A percentile compares a stretch with the other conserved stretches of the same genome.
phyloP scores from a whole-genome alignment of 306 rosid genomes.

The Trifolium subterraneum region DNA sequence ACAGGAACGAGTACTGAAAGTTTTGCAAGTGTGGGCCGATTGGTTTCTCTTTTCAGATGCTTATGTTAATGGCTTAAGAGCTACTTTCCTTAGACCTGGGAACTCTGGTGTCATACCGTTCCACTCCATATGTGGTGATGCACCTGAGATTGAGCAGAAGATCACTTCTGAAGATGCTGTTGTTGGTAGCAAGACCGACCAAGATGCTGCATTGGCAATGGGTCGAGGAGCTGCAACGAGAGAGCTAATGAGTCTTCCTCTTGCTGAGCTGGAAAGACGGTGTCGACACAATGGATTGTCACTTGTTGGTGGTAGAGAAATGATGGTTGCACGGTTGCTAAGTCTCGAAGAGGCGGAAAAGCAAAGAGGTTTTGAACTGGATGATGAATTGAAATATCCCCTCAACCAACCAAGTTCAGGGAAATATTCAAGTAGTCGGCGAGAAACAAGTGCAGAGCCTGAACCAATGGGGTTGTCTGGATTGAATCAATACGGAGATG shows the following conservation, averaged over 20 bases:
- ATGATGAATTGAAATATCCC: conserved; percentile 79
- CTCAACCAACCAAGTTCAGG: conserved; percentile 72
- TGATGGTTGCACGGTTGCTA: conserved; percentile 91
- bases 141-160: conserved; percentile 85
- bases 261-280: conserved; percentile 92
- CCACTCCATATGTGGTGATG: conserved; percentile 90
- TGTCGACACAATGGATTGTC: conserved; percentile 99
- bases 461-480: conserved; percentile 71
- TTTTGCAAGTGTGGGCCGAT: conserved; percentile 98
- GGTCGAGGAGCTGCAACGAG: conserved; percentile 92
- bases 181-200: conserved; percentile 69
- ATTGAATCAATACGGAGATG: conserved; percentile 69
- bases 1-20: conserved; percentile 95
- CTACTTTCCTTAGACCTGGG: conserved; percentile 89
- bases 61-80: conserved; percentile 93
- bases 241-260: conserved; percentile 90
- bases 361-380: conserved; percentile 83
- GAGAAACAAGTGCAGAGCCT: conserved; percentile 68
- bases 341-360: conserved; percentile 98
- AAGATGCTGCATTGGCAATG: conserved; percentile 97
- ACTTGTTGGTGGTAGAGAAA: conserved; percentile 97
- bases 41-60: conserved; percentile 99
- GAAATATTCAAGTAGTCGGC: conserved; percentile 62
- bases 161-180: conserved; percentile 63
- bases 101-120: conserved; percentile 86